Percentiles rank a stretch among this genome's conserved stretches.
Conservation (phyloP, 140 eudicot species). For the Anethum foeniculum region DNA sequence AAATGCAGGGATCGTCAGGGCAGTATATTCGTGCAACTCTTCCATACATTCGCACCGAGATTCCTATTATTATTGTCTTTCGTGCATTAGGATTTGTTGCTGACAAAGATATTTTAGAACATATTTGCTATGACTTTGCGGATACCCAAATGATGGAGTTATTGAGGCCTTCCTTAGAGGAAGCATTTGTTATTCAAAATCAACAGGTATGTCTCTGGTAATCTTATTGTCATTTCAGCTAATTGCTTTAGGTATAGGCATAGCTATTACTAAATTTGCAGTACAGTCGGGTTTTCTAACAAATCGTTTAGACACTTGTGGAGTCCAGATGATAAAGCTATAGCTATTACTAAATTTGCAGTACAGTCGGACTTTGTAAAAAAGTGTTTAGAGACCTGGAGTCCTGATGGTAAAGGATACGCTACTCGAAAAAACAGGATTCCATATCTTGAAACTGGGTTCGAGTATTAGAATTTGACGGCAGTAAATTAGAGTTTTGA, state of each 20-base stretch:
- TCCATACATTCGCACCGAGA: conserved; percentile 83
- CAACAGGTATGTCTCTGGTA: conserved; percentile 49
- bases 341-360: neutral
- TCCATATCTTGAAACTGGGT: neutral
- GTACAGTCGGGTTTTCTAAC: neutral
- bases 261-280: neutral
- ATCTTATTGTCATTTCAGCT: neutral
- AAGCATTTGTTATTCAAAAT: conserved; percentile 96
- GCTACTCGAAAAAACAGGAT: neutral
- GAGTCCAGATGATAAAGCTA: neutral
- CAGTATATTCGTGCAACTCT: conserved; percentile 91
- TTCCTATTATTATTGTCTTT: conserved; percentile 86
- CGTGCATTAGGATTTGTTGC: conserved; percentile 96
- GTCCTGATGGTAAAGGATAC: neutral
- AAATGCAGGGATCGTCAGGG: conserved; percentile 87
- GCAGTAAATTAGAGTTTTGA: neutral
- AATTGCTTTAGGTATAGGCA: neutral
- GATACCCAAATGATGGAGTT: conserved; percentile 99
- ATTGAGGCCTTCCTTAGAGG: conserved; percentile 90
- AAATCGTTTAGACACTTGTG: neutral
- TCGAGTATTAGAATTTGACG: neutral
- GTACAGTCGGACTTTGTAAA: neutral
- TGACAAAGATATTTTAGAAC: conserved; percentile 93
- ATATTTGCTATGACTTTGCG: conserved; percentile 83
- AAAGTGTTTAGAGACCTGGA: neutral